Evolutionary conservation across 2,329 filamentous ascomycete genomes (phyloP), one percentile per base, ranked within the genome.

Genomic region (Myriosclerotinia scirpicola): DNA sequence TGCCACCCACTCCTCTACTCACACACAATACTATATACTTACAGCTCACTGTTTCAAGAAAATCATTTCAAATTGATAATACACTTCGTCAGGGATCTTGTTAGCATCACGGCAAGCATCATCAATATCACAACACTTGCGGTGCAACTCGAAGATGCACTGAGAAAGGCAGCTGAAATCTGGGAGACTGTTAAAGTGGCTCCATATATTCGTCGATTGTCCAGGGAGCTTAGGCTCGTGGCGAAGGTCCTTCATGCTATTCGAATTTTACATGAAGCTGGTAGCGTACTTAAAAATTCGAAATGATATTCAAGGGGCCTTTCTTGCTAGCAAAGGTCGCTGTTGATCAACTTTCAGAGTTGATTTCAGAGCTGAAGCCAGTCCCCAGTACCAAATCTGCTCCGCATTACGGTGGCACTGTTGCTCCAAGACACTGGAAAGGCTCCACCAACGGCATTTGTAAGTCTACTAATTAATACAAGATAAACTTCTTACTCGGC

Each of bases 141-240:
- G 1, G 58, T 67, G 6, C 64, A 69, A 52, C 61, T 67, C 4
- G 64, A 38, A 2, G 48, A 68, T 52, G 60, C 54, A 48, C 30
- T 69, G 2, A 58, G 61, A 14, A 67, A 62, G 44, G 67, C 67
- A 20, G 54, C 36, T 34, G 66, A 65, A 4, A 68, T 69, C 40
- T 69, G 63, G 59, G 66, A 66, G 15, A 54, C 67, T 7, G 44
- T 70, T 46, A 44, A 70, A 44, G 69, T 67, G 67, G 69, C 63
- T 20, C 69, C 66, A 17, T 54, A 70, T 20, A 66, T 69, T 58
- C n/a, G 56, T 17, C 65, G 64, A 34, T 52, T 68, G 30, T 70
- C 66, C 8, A 44, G 36, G 15, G 59, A 70, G 30, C 59, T 66
- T 12, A 48, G 59, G 12, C 36, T 66, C 20, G 30, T 70, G 15